phyloP scores from a whole-genome alignment of 164 flowering plant genomes.

The Nymphaea thermarum region DNA sequence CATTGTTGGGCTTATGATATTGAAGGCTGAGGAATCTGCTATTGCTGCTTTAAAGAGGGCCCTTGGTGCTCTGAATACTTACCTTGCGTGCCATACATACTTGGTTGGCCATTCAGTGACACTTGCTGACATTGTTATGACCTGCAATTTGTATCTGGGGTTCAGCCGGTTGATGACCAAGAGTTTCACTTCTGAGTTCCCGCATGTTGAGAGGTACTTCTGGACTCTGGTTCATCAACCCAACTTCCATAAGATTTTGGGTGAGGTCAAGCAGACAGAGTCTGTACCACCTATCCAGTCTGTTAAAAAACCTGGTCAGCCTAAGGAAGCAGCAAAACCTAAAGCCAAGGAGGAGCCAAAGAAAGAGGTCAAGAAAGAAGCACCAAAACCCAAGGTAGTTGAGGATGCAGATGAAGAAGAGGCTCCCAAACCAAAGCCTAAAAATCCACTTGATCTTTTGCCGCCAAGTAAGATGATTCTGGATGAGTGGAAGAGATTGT shows the following conservation, averaged over 20 bases:
- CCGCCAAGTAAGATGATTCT: slow-evolving; percentile 51
- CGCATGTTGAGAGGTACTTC: slow-evolving; percentile 93
- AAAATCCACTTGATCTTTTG: slow-evolving; percentile 82
- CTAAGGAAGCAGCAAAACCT: slow-evolving; percentile 43
- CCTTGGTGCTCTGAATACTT: slow-evolving; percentile 46
- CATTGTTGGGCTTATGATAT: too few species aligned
- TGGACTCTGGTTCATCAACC: slow-evolving; percentile 98
- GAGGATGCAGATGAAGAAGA: slow-evolving; percentile 48
- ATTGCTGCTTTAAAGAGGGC: slow-evolving; percentile 70
- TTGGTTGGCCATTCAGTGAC: slow-evolving; percentile 40
- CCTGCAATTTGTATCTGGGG: slow-evolving; percentile 54
- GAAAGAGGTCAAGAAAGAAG: slow-evolving; percentile 29
- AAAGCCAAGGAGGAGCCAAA: slow-evolving; percentile 29
- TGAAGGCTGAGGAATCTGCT: slow-evolving; percentile 59
- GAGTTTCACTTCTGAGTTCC: slow-evolving; percentile 75
- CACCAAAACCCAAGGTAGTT: slow-evolving; percentile 16
- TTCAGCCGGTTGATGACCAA: slow-evolving; percentile 41
- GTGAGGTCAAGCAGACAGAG: slow-evolving; percentile 74
- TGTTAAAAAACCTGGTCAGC: slow-evolving; percentile 38
- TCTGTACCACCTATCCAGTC: slow-evolving; percentile 43
- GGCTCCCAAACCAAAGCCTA: slow-evolving; percentile 91
- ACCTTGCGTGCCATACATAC: slow-evolving; percentile 75
- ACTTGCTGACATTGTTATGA: slow-evolving; percentile 55
- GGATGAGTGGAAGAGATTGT: slow-evolving; percentile 80
- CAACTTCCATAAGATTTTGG: slow-evolving; percentile 51